Percentiles rank a stretch among this genome's conserved stretches.
phyloP scores from a whole-genome alignment of 257 asterid genomes.

The Solanum tarapatanum region DNA sequence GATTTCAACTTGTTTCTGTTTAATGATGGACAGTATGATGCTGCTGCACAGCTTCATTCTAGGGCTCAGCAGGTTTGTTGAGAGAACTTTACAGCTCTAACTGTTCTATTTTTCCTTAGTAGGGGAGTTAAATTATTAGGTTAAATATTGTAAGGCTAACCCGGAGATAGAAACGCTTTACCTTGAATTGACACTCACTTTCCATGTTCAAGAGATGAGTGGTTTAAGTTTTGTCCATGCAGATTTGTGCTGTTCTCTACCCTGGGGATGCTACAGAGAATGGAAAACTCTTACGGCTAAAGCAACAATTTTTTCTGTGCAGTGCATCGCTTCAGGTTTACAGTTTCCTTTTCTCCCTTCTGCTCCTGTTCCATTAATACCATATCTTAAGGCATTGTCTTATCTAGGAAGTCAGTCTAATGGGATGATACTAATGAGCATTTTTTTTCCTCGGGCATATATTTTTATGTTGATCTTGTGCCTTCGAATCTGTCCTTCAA shows the following conservation, averaged over 20 bases:
- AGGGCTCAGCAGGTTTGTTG: conserved; percentile 81
- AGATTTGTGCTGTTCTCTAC: conserved; percentile 96
- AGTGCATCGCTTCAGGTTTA: conserved; percentile 98
- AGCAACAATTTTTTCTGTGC: conserved; percentile 96
- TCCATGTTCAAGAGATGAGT: conserved; percentile 1
- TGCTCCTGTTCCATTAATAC: neutral
- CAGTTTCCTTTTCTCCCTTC: neutral
- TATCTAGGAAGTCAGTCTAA: neutral
- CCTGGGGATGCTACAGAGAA: conserved; percentile 98
- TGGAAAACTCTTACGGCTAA: conserved; percentile 81
- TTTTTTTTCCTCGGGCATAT: neutral
- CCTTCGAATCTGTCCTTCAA: neutral
- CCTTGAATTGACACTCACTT: neutral
- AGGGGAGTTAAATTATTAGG: neutral
- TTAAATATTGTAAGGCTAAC: neutral
- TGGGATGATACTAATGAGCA: neutral
- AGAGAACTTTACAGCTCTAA: neutral
- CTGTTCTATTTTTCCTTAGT: neutral
- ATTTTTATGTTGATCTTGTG: neutral
- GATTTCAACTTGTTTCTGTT: conserved; percentile 84
- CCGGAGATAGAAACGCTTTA: neutral
- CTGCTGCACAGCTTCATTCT: conserved; percentile 93
- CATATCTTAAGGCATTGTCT: neutral
- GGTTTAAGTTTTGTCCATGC: conserved; percentile 12
- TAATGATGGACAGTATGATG: conserved; percentile 93